Evolutionary conservation across 192 early-diverging fungal genomes (phyloP).

Genomic region (Physocladia obscura): DNA sequence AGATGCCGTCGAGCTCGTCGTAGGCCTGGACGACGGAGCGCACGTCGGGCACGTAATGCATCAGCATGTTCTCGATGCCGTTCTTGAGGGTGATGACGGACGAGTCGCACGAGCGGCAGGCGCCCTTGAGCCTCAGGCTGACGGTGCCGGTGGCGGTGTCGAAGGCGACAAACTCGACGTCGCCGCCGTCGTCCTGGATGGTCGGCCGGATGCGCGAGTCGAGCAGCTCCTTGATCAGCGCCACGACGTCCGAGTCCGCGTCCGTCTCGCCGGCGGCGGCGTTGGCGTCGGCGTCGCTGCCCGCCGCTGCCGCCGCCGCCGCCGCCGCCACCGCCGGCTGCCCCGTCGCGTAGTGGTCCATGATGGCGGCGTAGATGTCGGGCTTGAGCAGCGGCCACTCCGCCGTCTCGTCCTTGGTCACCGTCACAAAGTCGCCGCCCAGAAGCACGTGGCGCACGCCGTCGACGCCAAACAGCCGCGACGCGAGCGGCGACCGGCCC

Average conservation of each 20-base stretch:
- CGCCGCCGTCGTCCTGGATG: slow-evolving; percentile 98
- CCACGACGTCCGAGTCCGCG: slow-evolving; percentile 88
- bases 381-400: slow-evolving; percentile 98
- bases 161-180: slow-evolving; percentile 94
- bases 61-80: slow-evolving; percentile 99
- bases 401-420: slow-evolving; percentile 84
- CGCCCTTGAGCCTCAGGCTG: slow-evolving; percentile 86
- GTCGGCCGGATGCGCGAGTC: slow-evolving; percentile 93
- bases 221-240: slow-evolving; percentile 98
- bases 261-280: slow-evolving; percentile 58
- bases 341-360: slow-evolving; percentile 82
- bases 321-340: slow-evolving; percentile 65
- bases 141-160: slow-evolving; percentile 72
- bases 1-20: slow-evolving; percentile 79
- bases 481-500: slow-evolving; percentile 79
- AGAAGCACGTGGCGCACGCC: slow-evolving; percentile 89
- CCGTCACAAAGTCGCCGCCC: slow-evolving; percentile 91
- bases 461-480: slow-evolving; percentile 87
- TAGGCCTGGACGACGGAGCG: slow-evolving; percentile 78
- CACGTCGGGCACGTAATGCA: slow-evolving; percentile 97
- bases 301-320: neutral
- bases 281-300: slow-evolving; percentile 3
- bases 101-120: slow-evolving; percentile 87
- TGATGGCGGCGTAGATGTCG: slow-evolving; percentile 89
- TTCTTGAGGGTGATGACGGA: slow-evolving; percentile 88